Base-by-base conservation (phyloP, 106 monocot genomes). In the Ottelia alismoides region DNA sequence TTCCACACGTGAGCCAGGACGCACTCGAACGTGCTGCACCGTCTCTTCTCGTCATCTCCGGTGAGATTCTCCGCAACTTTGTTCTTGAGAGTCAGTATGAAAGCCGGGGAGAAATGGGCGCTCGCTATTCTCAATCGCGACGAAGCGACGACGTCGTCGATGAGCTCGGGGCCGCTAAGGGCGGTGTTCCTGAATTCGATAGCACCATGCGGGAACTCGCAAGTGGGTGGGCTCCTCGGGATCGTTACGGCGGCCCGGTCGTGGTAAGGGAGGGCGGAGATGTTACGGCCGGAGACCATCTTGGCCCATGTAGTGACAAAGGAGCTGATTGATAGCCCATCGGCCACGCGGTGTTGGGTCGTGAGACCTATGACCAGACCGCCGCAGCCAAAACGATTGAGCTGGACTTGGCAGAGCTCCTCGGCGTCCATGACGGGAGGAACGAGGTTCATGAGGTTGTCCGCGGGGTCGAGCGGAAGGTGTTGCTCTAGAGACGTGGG, bases 1-100 rank as follows among this genome's bases (percentile, higher is more conserved):
- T 60, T 60, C 59, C 59, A 60, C 26, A 60, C 14, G 40, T 60
- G n/a, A n/a, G n/a, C n/a, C n/a, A n/a, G n/a, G n/a, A n/a, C n/a
- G n/a, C n/a, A n/a, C n/a, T n/a, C n/a, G 59, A 57, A 57, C 20
- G 57, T 57, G 40, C 57, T 57, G 57, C 21, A 57, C 40, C 57
- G 31, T 40, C 57, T 11, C 29, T 20, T 16, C 3, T 30, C 32
- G n/a, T n/a, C n/a, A n/a, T n/a, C n/a, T n/a, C n/a, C 12, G 25
- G 23, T 1, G 35, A 57, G 24, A n/a, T n/a, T n/a, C n/a, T n/a
- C n/a, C n/a, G n/a, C n/a, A n/a, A n/a, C n/a, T 22, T 12, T 57
- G 10, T 14, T 30, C 57, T 57, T 57, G 22, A 57, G 57, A 2
- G 11, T 22, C 12, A 40, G 43, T 10, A 57, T 2, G 22, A 57